Evolutionary conservation across 2,329 filamentous ascomycete genomes (phyloP).

Genomic region (Botrytis squamosa): DNA sequence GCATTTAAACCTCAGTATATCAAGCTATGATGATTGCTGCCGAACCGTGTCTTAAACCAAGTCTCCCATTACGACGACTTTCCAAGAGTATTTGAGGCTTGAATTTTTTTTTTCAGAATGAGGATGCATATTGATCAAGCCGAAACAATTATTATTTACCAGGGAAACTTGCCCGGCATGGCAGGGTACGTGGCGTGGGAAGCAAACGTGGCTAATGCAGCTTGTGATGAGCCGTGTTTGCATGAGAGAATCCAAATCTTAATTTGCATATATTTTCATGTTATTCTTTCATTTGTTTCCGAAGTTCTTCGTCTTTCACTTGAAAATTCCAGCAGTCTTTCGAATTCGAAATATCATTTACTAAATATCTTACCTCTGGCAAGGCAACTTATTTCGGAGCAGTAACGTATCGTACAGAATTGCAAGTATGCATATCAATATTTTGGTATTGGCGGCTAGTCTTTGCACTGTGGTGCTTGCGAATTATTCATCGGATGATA

Average conservation of each 20-base stretch:
- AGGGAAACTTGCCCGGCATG: not conserved
- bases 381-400: not conserved
- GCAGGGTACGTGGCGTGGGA: not conserved
- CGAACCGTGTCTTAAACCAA: not conserved
- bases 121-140: not conserved
- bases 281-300: not conserved
- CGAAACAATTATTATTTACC: not conserved
- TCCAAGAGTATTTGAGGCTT: not conserved
- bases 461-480: not conserved
- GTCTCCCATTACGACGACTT: not conserved
- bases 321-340: not conserved
- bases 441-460: not conserved
- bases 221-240: not conserved
- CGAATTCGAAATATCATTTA: not conserved
- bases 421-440: not conserved
- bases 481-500: not conserved
- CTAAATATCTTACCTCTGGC: not conserved
- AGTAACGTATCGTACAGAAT: not conserved
- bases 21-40: not conserved
- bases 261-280: not conserved
- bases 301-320: not conserved
- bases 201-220: not conserved
- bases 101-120: not conserved
- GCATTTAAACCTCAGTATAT: not conserved
- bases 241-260: not conserved